These are phyloP conservation scores for Larix sibirica DNA, from an alignment of 83 land plant genomes.

Conservation along the genomic window DNA sequence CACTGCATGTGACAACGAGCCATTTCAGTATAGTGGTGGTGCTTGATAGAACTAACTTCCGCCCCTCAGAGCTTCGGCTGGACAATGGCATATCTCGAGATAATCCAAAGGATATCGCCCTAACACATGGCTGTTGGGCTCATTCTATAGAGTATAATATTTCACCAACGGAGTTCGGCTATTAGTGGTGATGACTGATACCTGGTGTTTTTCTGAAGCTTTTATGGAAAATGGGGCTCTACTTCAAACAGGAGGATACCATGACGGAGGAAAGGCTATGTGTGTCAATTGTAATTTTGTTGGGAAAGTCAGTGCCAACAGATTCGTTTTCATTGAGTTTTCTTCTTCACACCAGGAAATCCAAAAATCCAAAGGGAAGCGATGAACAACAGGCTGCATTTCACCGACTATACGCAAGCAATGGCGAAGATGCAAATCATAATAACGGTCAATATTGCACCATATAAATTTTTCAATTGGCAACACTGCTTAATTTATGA, in stretches of 20 bases:
- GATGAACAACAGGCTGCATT: no score
- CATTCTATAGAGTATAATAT: conserved; percentile 64
- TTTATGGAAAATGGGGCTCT: conserved; percentile 27
- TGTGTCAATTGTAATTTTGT: no score
- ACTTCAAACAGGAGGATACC: conserved; percentile 43
- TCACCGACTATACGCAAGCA: no score
- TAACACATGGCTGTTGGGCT: conserved; percentile 57
- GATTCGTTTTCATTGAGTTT: no score
- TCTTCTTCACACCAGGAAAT: no score
- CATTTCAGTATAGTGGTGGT: conserved; percentile 40
- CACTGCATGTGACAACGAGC: conserved; percentile 70
- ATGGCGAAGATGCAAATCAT: no score
- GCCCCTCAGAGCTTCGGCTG: conserved; percentile 45
- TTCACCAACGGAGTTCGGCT: conserved; percentile 43
- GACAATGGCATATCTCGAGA: conserved; percentile 45
- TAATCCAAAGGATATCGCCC: neutral
- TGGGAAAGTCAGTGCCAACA: no score
- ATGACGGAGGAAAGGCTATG: conserved; percentile 30
- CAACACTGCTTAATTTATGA: no score
- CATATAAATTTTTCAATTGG: no score
- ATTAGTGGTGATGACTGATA: conserved; percentile 42
- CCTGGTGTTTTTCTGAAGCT: conserved; percentile 59
- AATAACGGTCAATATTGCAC: no score
- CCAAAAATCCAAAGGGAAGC: no score
- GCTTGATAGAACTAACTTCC: conserved; percentile 68